Base-by-base conservation (phyloP, 1,284 basidiomycete genomes). In the Cutaneotrichosporon mucoides region DNA sequence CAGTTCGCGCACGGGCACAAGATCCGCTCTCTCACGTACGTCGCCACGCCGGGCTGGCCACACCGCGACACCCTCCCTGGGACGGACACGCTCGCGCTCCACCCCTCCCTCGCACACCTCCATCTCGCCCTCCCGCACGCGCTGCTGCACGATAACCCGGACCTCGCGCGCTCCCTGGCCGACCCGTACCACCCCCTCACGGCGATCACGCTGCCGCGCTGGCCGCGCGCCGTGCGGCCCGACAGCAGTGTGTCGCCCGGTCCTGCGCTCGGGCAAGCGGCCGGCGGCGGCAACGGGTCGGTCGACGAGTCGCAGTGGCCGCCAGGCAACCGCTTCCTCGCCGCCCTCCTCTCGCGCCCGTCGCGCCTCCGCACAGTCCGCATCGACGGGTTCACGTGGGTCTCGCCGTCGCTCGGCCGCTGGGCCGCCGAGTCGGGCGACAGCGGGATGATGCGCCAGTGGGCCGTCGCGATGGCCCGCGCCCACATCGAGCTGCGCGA, bases 41-140 rank as follows among this genome's bases (percentile, higher is more conserved):
- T 60, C 45, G 48, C 57, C 2, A 56, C 60, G 2, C 86, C 86
- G 1, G 82, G 83, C 44, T 90, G 87, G 86, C 89, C 87, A 1
- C 84, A 84, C 3, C 79, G 79, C 45, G 79, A 85, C 52, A 82
- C 85, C 13, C 85, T 86, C 2, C 89, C 88, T 84, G 40, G 88
- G 84, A 24, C 62, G 63, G 61, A 68, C 53, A 66, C 60, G 24
- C 61, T 66, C 12, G 57, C 62, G n/a, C 57, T 68, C 42, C 68
- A 62, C 44, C 77, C 73, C 13, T 68, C 65, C 53, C 81, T 82
- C 67, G 73, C 44, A 40, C 69, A 60, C 51, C 53, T 71, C 40
- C 48, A 70, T 33, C 68, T 75, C 47, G 68, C 75, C 2, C 55
- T 71, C 41, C 50, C 68, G 9, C 68, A 75, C 52, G 67, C 73